Evolutionary conservation across 495 filamentous ascomycete species (phyloP), one percentile per base, ranked within the genome.

Genomic region (Tuber umbilicatum): DNA sequence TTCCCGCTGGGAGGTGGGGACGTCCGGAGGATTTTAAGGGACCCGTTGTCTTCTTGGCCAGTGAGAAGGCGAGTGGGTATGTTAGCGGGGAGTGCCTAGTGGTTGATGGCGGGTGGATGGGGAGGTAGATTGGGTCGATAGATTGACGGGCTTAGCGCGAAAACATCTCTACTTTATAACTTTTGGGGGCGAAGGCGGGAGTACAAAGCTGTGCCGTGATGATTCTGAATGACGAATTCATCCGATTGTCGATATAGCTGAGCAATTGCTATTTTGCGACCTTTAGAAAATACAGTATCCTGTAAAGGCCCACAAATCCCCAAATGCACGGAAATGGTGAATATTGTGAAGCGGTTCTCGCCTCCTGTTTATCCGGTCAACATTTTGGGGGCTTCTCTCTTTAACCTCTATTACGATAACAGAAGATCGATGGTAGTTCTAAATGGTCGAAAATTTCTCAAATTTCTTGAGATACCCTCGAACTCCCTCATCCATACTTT

Each of bases 21-120:
- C 87, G 78, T 27, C 92, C 93, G 10, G 92, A 97, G 64, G 94
- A 97, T 83, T 96, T 97, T 81, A 94, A 94, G 86, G 94, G 94
- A 0, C 89, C 87, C 10, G 87, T 91, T 1, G 90, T 97, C 19
- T 97, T 89, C 81, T 84, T 97, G 73, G 92, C 92, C 21, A 90
- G 90, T 83, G 81, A 73, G 31, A 86, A 83, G 81, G 92, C 91
- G 43, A 92, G 92, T 79, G 87, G 83, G 40, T 97, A 97, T 86
- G 91, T 97, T 17, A 91, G 87, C 73, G 94, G 94, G 0, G 91
- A 94, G 80, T 85, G 91, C 0, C 75, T 97, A 74, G 89, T 91
- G 7, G 92, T 97, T 68, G 94, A 97, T 85, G 94, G 94, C 39
- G 94, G 94, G 47, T 97, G 94, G 93, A 96, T 97, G 93, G 92